Percentiles rank a stretch among this genome's conserved stretches.
phyloP scores from a whole-genome alignment of 768 basidiomycete species.

The Boletus tylopilopsis region DNA sequence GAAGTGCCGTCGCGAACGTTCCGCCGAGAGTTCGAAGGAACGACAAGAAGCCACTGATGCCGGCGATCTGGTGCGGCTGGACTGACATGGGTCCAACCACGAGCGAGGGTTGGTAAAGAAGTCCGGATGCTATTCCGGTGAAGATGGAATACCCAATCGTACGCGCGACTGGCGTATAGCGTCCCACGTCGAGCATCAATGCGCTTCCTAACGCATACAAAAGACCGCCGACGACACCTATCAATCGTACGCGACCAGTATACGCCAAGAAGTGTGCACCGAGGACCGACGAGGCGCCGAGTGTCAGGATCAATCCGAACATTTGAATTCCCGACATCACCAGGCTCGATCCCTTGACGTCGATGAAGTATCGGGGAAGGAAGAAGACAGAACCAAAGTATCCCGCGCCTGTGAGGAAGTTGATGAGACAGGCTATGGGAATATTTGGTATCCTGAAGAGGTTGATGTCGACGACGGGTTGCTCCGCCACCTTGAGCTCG shows the following conservation, averaged over 20 bases:
- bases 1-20: constrained; percentile 35
- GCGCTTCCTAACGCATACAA: constrained; percentile 33
- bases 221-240: constrained; percentile 29
- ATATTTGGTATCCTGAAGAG: constrained; percentile 34
- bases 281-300: constrained; percentile 33
- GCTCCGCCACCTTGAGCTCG: constrained; percentile 31
- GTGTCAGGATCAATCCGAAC: constrained; percentile 32
- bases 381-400: constrained; percentile 38
- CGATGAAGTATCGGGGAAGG: constrained; percentile 38
- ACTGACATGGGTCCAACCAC: constrained; percentile 35
- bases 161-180: constrained; percentile 24
- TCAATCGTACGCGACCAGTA: constrained; percentile 30
- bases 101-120: constrained; percentile 34
- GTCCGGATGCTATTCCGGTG: constrained; percentile 30
- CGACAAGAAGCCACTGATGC: constrained; percentile 35
- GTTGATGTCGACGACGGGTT: constrained; percentile 33
- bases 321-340: constrained; percentile 34
- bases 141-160: constrained; percentile 32
- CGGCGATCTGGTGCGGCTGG: constrained; percentile 31
- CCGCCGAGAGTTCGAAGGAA: constrained; percentile 34
- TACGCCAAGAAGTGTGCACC: constrained; percentile 33
- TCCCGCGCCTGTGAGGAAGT: constrained; percentile 36
- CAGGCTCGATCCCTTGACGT: constrained; percentile 31
- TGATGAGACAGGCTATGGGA: constrained; percentile 34
- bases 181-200: constrained; percentile 32